phyloP scores from a whole-genome alignment of 129 eudicot species.

The Solidago caesia region DNA sequence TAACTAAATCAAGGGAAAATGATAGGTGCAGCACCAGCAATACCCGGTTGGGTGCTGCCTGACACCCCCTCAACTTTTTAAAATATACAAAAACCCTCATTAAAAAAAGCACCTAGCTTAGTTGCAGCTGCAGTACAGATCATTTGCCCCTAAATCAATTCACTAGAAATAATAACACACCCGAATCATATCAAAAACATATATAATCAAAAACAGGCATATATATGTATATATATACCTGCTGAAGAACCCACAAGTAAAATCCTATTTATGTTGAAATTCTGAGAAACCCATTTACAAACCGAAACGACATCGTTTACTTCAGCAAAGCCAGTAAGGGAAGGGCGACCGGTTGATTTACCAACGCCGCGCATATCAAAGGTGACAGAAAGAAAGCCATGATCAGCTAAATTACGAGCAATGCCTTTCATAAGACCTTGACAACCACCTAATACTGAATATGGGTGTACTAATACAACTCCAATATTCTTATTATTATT shows the following conservation, averaged over 20 bases:
- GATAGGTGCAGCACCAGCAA: too few relatives aligned
- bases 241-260: slow-evolving; percentile 89
- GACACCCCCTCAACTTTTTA: too few relatives aligned
- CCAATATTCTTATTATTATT: slow-evolving; percentile 18
- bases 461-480: slow-evolving; percentile 65
- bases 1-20: too few relatives aligned
- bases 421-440: slow-evolving; percentile 81
- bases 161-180: background rate
- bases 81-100: too few relatives aligned
- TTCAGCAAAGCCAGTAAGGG: slow-evolving; percentile 77
- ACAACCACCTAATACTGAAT: slow-evolving; percentile 71
- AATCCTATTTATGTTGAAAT: slow-evolving; percentile 46
- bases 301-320: slow-evolving; percentile 71
- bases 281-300: slow-evolving; percentile 58
- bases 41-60: too few relatives aligned
- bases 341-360: slow-evolving; percentile 65
- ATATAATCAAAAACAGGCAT: too few relatives aligned
- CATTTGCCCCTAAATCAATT: too few relatives aligned
- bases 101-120: too few relatives aligned
- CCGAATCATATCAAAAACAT: background rate
- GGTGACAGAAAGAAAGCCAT: slow-evolving; percentile 52
- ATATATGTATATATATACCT: slow-evolving; percentile 33
- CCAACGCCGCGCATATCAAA: slow-evolving; percentile 82
- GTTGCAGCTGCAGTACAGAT: too few relatives aligned
- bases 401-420: slow-evolving; percentile 59